Base-by-base conservation (phyloP, 768 basidiomycete genomes). In the Collybia mongolica region DNA sequence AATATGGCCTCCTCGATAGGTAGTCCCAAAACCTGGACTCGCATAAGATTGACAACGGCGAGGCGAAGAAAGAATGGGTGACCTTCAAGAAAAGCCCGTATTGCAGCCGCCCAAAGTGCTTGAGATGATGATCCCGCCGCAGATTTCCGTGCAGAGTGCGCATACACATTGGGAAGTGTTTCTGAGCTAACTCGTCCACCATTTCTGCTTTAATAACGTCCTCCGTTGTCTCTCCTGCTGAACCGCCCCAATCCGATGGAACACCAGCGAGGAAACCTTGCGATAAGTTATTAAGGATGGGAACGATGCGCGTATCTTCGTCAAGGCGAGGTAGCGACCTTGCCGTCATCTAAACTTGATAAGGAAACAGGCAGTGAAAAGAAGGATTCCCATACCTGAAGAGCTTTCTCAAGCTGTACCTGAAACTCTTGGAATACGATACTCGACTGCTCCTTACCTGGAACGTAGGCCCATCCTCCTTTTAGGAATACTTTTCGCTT, bases 121-220 rank as follows among this genome's bases (percentile, higher is more conserved):
- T 96, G 56, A 99, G 72, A 65, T 98, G 96, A 44, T 83, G 80
- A 64, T 93, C 89, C 55, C 79, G 72, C 54, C 80, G 76, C 50
- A 98, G 70, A 46, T 73, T 82, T 46, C 90, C 89, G 61, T 98
- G 94, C 46, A 97, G 70, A 57, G 86, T 86, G 44, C 92, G 84
- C 94, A 97, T 97, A 65, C 97, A 99, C 57, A 93, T 73, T 0
- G 97, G 97, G 80, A 93, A 98, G 64, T 98, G 93, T 65, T 87
- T 88, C 58, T 72, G 75, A 0, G 94, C 84, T 23, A 98, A 71
- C 26, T 86, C 86, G 60, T 97, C 90, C 1, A 99, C 76, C 94
- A 96, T 95, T 46, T 97, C 96, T 1, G 95, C 95, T 51, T 82
- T 94, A 56, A 98, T 84, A 39, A 80, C 80, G 24, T 86, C 83